phyloP scores from a whole-genome alignment of 768 basidiomycete genomes.

The Cantharellus cinnabarinus region DNA sequence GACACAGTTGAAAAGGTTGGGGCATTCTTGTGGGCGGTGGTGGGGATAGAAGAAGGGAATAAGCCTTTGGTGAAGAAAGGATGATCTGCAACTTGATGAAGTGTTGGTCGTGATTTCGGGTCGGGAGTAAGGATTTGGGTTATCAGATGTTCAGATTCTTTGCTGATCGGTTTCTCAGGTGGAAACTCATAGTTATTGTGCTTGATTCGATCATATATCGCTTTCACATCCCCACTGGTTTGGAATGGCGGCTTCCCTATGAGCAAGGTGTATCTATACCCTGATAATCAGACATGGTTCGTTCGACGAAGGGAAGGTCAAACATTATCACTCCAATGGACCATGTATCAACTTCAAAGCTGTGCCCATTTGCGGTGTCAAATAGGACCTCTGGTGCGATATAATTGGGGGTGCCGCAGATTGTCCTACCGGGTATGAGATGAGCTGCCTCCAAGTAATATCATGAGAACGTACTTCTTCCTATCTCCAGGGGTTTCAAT shows the following conservation, averaged over 20 bases:
- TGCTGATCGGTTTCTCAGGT: constrained; percentile 45
- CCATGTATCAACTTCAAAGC: constrained; percentile 98
- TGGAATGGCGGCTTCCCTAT: constrained; percentile 97
- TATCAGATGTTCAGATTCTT: constrained; percentile 57
- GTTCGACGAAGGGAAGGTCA: neutral
- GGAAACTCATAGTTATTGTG: constrained; percentile 92
- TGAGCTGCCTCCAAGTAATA: neutral
- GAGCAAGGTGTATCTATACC: constrained; percentile 55
- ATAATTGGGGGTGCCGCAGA: constrained; percentile 97
- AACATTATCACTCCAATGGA: constrained; percentile 82
- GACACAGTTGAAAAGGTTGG: constrained; percentile 61
- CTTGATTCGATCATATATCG: constrained; percentile 90
- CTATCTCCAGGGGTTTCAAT: constrained; percentile 92
- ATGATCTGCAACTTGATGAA: constrained; percentile 71
- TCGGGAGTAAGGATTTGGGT: constrained; percentile 69
- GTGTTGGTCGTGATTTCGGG: constrained; percentile 60
- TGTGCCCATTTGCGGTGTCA: constrained; percentile 88
- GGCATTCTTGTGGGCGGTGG: constrained; percentile 48
- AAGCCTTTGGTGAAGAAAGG: constrained; percentile 65
- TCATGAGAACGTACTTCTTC: constrained; percentile 40
- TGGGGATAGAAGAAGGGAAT: constrained; percentile 63
- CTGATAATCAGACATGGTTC: neutral
- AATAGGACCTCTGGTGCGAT: constrained; percentile 96
- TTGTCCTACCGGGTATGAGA: constrained; percentile 30
- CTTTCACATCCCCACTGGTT: constrained; percentile 81